These are phyloP conservation scores for Cenchrus fungigraminus DNA, from an alignment of 176 grass and related monocot species.

Conservation along the genomic window DNA sequence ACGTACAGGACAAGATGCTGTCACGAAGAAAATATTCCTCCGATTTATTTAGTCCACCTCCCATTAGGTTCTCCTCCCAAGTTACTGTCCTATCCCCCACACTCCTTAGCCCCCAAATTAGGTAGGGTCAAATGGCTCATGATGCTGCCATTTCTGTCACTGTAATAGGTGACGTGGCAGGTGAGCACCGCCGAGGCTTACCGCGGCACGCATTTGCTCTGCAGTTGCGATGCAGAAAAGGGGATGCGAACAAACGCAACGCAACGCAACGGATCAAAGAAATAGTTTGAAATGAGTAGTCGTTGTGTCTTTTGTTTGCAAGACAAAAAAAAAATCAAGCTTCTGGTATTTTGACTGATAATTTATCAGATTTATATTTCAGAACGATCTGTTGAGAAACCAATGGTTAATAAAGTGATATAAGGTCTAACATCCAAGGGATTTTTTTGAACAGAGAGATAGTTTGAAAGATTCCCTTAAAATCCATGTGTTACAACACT, in stretches of 20 bases:
- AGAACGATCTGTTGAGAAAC: neutral
- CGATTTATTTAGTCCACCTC: neutral
- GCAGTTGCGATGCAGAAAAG: neutral
- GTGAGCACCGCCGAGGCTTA: neutral
- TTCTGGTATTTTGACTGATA: neutral
- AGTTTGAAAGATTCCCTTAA: neutral
- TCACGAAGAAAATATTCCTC: neutral
- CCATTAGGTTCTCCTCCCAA: neutral
- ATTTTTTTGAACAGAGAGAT: too few species aligned
- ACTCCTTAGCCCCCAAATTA: constrained; percentile 24
- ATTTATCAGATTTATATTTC: neutral
- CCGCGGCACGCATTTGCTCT: constrained; percentile 16
- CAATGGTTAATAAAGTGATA: too few species aligned
- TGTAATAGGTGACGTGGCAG: neutral
- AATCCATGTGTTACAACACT: neutral
- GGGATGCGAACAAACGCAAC: constrained; percentile 14
- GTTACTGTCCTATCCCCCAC: constrained; percentile 22
- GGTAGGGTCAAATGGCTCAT: constrained; percentile 22
- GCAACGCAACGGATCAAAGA: neutral
- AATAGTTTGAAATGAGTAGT: neutral
- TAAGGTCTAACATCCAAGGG: too few species aligned
- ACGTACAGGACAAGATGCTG: neutral
- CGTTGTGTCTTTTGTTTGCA: neutral
- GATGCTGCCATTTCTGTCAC: constrained; percentile 32
- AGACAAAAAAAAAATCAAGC: neutral